These are phyloP conservation scores for Talaromyces rugulosus DNA, from an alignment of 2,329 filamentous ascomycete species.

Conservation along the genomic window DNA sequence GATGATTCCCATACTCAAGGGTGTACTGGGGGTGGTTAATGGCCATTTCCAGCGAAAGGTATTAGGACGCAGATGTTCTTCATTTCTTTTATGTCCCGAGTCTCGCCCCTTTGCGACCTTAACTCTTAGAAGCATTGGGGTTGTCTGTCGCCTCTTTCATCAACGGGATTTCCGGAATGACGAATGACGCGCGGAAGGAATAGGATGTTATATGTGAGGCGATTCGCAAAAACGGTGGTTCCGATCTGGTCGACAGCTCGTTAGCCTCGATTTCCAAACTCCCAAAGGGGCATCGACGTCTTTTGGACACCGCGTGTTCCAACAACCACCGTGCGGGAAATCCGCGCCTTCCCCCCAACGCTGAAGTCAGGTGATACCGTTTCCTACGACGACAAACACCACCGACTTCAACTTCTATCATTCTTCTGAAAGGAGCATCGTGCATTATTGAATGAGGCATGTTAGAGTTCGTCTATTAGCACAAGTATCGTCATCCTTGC, in stretches of 20 bases:
- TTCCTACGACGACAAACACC: not conserved
- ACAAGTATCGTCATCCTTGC: not conserved
- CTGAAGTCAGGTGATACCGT: conserved; percentile 7
- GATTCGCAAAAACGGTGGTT: not conserved
- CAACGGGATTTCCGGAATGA: too few species aligned
- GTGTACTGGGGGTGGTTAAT: not conserved
- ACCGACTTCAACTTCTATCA: not conserved
- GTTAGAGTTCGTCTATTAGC: not conserved
- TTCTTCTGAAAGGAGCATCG: not conserved
- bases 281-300: not conserved
- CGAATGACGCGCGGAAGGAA: too few species aligned
- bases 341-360: not conserved
- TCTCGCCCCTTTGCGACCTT: too few species aligned
- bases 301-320: not conserved
- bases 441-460: not conserved
- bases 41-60: too few species aligned
- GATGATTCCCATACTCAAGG: not conserved
- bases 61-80: too few species aligned
- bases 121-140: too few species aligned
- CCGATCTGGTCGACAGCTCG: not conserved
- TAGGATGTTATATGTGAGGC: not conserved
- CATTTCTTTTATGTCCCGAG: too few species aligned
- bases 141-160: too few species aligned
- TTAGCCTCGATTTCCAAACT: not conserved
- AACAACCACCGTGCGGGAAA: not conserved